phyloP scores from a whole-genome alignment of 148 eudicot species.

The Gaultheria prostrata region DNA sequence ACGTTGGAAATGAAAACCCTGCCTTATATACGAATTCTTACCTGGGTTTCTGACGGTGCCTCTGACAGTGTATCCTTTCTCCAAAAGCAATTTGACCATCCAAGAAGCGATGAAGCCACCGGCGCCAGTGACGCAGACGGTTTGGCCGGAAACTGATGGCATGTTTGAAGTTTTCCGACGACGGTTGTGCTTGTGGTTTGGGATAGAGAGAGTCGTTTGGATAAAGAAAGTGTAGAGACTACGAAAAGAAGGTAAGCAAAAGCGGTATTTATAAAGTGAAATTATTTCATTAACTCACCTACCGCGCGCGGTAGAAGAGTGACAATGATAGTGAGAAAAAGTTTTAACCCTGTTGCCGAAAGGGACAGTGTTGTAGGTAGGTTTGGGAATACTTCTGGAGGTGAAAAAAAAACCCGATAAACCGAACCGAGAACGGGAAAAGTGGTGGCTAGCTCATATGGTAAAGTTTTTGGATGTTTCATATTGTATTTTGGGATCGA shows the following conservation, averaged over 20 bases:
- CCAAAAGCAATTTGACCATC: slow-evolving; percentile 76
- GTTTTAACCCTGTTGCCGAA: background rate
- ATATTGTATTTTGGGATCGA: no score
- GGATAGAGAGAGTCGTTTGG: background rate
- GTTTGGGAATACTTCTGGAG: no score
- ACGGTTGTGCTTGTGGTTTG: background rate
- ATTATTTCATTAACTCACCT: background rate
- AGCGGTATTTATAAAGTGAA: background rate
- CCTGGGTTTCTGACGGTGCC: slow-evolving; percentile 96
- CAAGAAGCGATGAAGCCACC: slow-evolving; percentile 94
- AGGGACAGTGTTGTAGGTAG: no score
- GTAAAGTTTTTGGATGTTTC: no score
- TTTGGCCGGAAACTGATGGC: slow-evolving; percentile 44
- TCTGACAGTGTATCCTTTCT: slow-evolving; percentile 70
- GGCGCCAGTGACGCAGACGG: slow-evolving; percentile 90
- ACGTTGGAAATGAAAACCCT: no score
- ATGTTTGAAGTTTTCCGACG: background rate
- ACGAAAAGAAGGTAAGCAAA: background rate
- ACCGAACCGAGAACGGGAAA: no score
- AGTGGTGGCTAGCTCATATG: no score
- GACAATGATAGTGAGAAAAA: background rate
- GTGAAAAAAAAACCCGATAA: no score
- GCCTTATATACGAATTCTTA: slow-evolving; percentile 11
- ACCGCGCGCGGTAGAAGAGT: background rate
- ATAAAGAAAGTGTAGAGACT: background rate